Percentiles rank a stretch among this genome's conserved stretches.
phyloP scores from a whole-genome alignment of 2,329 filamentous ascomycete species.

The Colletotrichum karsti region DNA sequence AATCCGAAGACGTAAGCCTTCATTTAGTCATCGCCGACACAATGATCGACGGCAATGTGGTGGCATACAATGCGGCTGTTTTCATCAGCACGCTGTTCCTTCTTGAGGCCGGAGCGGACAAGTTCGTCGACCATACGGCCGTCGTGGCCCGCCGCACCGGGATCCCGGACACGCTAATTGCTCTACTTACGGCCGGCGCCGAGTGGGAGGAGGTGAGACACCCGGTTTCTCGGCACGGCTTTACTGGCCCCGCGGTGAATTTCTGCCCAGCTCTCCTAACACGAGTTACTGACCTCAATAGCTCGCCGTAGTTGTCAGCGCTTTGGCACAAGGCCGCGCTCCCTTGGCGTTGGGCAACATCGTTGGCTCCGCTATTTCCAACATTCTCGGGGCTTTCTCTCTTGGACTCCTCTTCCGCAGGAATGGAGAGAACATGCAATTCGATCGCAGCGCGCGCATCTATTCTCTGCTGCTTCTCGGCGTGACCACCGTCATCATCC shows the following conservation, averaged over 20 bases:
- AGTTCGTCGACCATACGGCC: constrained; percentile 60
- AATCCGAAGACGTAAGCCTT: neutral
- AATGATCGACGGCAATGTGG: neutral
- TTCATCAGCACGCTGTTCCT: constrained; percentile 56
- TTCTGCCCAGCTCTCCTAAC: neutral
- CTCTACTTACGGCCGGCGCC: constrained; percentile 59
- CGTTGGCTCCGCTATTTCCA: constrained; percentile 62
- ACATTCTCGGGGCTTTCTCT: constrained; percentile 64
- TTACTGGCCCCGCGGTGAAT: neutral
- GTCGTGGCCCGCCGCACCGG: constrained; percentile 52
- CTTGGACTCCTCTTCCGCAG: constrained; percentile 56
- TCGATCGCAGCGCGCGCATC: constrained; percentile 57
- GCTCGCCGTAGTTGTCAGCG: constrained; percentile 49
- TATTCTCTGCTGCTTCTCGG: constrained; percentile 52
- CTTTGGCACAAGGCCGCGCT: constrained; percentile 52
- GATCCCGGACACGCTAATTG: constrained; percentile 56
- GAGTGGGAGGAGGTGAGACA: constrained; percentile 63
- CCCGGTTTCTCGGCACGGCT: neutral
- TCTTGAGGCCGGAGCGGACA: constrained; percentile 60
- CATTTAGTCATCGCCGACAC: neutral
- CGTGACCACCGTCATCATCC: constrained; percentile 48
- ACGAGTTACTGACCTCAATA: constrained; percentile 34
- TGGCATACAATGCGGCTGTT: constrained; percentile 42
- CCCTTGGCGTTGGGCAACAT: constrained; percentile 63
- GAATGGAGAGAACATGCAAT: constrained; percentile 34